Evolutionary conservation across 305 asterid genomes (phyloP).

Genomic region (Fraxinus baroniana): DNA sequence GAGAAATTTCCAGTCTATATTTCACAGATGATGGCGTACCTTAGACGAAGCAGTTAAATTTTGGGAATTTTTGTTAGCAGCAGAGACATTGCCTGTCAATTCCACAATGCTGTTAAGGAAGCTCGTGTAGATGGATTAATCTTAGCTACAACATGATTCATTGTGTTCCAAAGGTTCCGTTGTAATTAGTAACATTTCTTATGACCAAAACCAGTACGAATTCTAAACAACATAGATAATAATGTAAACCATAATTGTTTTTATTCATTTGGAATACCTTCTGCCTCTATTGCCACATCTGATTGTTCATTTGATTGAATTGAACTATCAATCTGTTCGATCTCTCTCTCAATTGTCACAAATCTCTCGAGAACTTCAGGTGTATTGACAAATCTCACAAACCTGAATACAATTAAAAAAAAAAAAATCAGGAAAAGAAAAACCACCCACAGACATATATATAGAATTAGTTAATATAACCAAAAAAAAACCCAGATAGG

Average conservation of each 20-base stretch:
- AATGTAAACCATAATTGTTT: background rate
- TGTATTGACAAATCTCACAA: constrained; percentile 76
- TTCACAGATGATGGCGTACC: constrained; percentile 32
- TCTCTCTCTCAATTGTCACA: constrained; percentile 69
- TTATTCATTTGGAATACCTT: constrained; percentile 36
- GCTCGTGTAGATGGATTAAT: constrained; percentile 6
- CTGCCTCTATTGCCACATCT: constrained; percentile 38
- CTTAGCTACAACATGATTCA: constrained; percentile 7
- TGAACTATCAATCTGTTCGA: constrained; percentile 71
- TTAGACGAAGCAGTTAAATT: constrained; percentile 33
- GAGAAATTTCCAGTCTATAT: background rate
- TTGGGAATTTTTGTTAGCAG: constrained; percentile 36
- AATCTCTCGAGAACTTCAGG: constrained; percentile 88
- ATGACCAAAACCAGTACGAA: background rate
- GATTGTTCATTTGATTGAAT: constrained; percentile 46
- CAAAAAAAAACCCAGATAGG: constrained; percentile 4
- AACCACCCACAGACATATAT: background rate
- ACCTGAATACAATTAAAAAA: constrained; percentile 38
- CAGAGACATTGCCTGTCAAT: constrained; percentile 31
- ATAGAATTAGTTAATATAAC: constrained; percentile 1
- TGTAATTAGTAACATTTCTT: background rate
- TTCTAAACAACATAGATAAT: background rate
- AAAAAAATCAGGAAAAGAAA: background rate
- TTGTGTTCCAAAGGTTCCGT: background rate
- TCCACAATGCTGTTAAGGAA: constrained; percentile 14